Base-by-base conservation (phyloP, 805 yeast genomes). In the Ascoidea rubescens region DNA sequence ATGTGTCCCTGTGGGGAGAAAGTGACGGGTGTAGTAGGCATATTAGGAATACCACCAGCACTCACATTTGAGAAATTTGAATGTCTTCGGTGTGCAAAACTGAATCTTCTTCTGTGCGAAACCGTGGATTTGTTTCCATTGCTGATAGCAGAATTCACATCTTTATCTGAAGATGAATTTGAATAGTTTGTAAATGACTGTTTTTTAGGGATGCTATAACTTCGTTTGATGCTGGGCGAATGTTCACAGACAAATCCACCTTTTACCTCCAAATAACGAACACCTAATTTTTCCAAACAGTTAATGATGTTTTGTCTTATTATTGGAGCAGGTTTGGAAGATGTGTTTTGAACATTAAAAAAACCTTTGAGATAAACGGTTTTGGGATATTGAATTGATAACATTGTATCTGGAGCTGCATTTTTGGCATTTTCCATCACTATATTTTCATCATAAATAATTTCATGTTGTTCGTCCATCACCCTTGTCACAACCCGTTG, bases 291-390 rank as follows among this genome's bases (percentile, higher is more conserved):
- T 17, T 80, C 80, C 63, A 90, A 73, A 1, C 85, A 91, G 21
- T 80, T 75, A 32, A 90, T 85, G 46, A 90, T 81, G 63, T 86
- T 90, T 62, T 85, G 81, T 52, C 97, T 78, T 53, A 90, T 89
- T 56, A 87, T 85, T 10, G 95, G 90, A 52, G 91, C 72, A 17
- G 96, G 93, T 60, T 88, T 88, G 4, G 96, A 87, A 1, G 96
- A 88, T 0, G 98, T 90, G 1, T 96, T 87, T 68, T 90, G 96
- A 49, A 90, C 97, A 54, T 91, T 82, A 68, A 90, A 90, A 62
- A 91, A 90, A 1, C 97, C 97, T 64, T 89, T 87, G 64, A 90
- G 74, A 71, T 88, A 89, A 57, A 90, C 75, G 1, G 96, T 90
- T 68, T 84, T 84, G 55, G 96, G 96, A 63, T 81, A 87, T 62